phyloP scores from a whole-genome alignment of 768 basidiomycete genomes.

The Pholiota molesta region DNA sequence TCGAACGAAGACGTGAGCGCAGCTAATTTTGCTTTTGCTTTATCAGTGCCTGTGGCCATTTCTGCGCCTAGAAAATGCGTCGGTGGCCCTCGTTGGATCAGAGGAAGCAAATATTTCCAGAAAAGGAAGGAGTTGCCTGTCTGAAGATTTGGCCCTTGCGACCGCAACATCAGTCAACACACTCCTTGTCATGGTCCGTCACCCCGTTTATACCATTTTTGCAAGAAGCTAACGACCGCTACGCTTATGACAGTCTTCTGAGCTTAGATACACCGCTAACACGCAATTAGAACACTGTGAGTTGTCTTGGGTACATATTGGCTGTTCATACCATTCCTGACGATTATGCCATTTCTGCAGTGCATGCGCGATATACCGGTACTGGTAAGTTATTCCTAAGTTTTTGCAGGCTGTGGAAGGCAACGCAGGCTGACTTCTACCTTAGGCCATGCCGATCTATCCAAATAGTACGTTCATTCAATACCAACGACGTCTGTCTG shows the following conservation, averaged over 20 bases:
- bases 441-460: constrained; percentile 91
- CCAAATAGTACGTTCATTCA: constrained; percentile 78
- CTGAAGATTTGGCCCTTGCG: constrained; percentile 18
- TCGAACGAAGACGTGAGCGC: constrained; percentile 62
- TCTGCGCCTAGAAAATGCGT: constrained; percentile 1
- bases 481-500: neutral
- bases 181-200: constrained; percentile 45
- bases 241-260: constrained; percentile 65
- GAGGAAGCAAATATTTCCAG: constrained; percentile 10
- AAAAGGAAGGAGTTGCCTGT: constrained; percentile 14
- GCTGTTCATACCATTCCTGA: constrained; percentile 11
- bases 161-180: constrained; percentile 37
- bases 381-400: constrained; percentile 63
- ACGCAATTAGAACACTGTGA: constrained; percentile 93
- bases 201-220: constrained; percentile 21
- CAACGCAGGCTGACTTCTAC: constrained; percentile 5
- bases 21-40: constrained; percentile 50
- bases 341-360: constrained; percentile 41
- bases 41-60: constrained; percentile 51
- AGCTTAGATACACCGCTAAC: constrained; percentile 94
- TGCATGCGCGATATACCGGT: constrained; percentile 95
- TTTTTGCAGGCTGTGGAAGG: constrained; percentile 1
- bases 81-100: neutral
- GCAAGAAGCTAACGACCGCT: constrained; percentile 12
- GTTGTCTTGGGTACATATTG: constrained; percentile 32